Evolutionary conservation across 23 red algal species (phyloP), one percentile per base, ranked within the genome.

Genomic region (Gracilaria vermiculophylla): DNA sequence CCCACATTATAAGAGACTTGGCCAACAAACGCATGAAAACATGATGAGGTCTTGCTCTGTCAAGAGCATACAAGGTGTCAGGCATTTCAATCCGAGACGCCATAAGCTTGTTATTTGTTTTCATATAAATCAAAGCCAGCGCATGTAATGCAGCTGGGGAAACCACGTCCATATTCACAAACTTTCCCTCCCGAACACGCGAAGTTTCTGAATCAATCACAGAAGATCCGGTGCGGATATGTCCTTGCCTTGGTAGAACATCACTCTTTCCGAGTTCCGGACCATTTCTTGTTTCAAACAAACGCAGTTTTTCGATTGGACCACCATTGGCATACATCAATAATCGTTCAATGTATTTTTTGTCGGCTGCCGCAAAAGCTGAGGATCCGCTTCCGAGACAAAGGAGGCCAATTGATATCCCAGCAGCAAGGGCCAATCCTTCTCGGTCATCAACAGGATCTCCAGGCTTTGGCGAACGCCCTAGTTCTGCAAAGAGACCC

Each of bases 1-100:
- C 96, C 96, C 96, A 98, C 48, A 94, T 56, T 44, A 98, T 98
- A n/a, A 98, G 44, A 61, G 82, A 84, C 23, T 61, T 82, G 6
- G 76, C 73, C 45, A 98, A 53, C 9, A 93, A 39, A 17, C 85
- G 77, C 64, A 98, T 45, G 28, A 87, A 80, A 20, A 98, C 77
- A 66, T 94, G 91, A 37, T 94, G 85, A 9, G 96, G 85, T n/a
- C 92, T 92, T 34, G 91, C n/a, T 31, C 78, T 83, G 43, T 85
- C 80, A n/a, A 98, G 61, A 41, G 66, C 80, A 29, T 76, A 87
- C 47, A 58, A 25, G 12, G 91, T 55, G 44, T 62, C 44, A 29
- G 96, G 96, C 40, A 94, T 62, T 23, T 67, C 57, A n/a, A 98
- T 80, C 39, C 69, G 53, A 54, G 74, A 64, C 1, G 92, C 92